These are phyloP conservation scores for Ascochyta lentis DNA, from an alignment of 2,329 filamentous ascomycete genomes.

Conservation along the genomic window DNA sequence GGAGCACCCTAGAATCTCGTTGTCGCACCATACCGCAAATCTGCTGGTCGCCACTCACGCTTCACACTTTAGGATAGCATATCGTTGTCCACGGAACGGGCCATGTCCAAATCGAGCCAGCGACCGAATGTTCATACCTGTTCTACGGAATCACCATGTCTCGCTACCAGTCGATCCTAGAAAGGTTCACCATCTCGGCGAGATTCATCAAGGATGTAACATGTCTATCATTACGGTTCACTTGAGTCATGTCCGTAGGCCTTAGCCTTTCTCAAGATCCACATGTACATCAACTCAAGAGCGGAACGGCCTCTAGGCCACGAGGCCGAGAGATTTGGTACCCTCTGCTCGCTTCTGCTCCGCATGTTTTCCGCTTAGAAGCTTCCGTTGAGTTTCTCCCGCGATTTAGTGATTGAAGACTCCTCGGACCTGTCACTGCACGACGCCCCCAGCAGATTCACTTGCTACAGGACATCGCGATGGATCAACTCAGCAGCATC, in stretches of 20 bases:
- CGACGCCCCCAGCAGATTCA: not conserved
- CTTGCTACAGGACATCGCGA: not conserved
- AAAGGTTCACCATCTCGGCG: not conserved
- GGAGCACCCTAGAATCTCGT: not conserved
- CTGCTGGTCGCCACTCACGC: not conserved
- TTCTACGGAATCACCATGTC: not conserved
- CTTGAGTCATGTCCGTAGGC: constrained; percentile 9
- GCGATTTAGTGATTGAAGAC: constrained; percentile 4
- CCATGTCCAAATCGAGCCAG: not conserved
- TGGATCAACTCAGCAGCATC: constrained; percentile 23
- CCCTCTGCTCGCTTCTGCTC: constrained; percentile 4
- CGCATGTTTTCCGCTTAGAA: constrained; percentile 1
- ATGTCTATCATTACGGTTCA: not conserved
- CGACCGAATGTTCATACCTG: constrained; percentile 2
- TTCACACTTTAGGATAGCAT: not conserved
- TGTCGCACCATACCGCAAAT: constrained; percentile 4
- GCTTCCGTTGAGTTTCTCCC: not conserved
- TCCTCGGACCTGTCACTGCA: not conserved
- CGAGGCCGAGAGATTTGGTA: constrained; percentile 7
- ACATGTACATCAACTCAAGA: constrained; percentile 10
- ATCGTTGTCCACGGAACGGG: not conserved
- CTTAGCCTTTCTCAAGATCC: constrained; percentile 4
- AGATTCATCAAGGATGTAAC: not conserved
- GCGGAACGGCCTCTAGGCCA: constrained; percentile 7
- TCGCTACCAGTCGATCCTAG: constrained; percentile 7